Evolutionary conservation across 805 yeast species (phyloP).

Genomic region (Kodamaea nitidulidarum): DNA sequence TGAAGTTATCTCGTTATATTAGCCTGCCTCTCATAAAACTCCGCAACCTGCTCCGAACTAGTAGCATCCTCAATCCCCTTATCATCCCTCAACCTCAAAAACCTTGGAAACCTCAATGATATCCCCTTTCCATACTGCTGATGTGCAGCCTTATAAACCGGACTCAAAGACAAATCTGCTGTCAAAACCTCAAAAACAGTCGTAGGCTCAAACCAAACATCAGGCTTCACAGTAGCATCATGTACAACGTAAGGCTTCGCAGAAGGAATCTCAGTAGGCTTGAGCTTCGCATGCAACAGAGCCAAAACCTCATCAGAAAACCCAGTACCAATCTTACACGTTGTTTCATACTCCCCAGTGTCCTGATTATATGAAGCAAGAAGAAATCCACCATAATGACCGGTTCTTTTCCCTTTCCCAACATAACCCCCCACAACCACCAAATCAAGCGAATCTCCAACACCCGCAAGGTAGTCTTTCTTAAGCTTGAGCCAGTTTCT

Average conservation of each 20-base stretch:
- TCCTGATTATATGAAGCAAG: constrained; percentile 89
- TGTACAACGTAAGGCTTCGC: constrained; percentile 68
- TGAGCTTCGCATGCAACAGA: constrained; percentile 53
- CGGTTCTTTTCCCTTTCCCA: constrained; percentile 94
- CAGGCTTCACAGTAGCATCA: constrained; percentile 70
- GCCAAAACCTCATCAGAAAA: constrained; percentile 82
- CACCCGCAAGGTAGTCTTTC: constrained; percentile 91
- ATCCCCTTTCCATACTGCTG: constrained; percentile 74
- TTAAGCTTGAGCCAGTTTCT: constrained; percentile 94
- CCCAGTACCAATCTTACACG: constrained; percentile 97
- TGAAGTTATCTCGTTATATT: too few species aligned
- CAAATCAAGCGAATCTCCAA: constrained; percentile 91
- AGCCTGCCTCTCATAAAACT: constrained; percentile 75
- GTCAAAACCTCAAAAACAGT: constrained; percentile 81
- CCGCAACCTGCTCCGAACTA: constrained; percentile 75
- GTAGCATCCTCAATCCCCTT: constrained; percentile 86
- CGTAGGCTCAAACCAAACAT: constrained; percentile 92
- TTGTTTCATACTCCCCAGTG: constrained; percentile 88
- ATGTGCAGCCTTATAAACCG: constrained; percentile 82
- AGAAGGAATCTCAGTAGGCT: constrained; percentile 59
- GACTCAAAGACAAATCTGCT: constrained; percentile 87
- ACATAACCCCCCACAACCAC: constrained; percentile 92
- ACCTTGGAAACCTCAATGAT: constrained; percentile 85
- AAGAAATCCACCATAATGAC: constrained; percentile 90
- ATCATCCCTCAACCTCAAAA: constrained; percentile 79